A percentile compares a stretch with the other conserved stretches of the same genome.
phyloP scores from a whole-genome alignment of 2,329 filamentous ascomycete species.

The Colletotrichum tropicicola region DNA sequence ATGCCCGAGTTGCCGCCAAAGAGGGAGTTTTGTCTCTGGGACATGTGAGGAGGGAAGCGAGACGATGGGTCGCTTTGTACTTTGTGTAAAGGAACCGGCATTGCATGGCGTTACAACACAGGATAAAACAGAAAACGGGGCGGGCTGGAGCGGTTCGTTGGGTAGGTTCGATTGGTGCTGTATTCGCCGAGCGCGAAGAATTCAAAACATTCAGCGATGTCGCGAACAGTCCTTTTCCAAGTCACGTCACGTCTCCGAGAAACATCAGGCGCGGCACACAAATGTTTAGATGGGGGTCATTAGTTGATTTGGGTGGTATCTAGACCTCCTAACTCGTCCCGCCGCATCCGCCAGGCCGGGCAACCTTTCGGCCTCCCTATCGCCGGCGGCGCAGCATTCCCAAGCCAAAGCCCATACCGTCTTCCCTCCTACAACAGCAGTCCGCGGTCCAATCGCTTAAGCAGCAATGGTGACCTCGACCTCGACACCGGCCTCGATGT shows the following conservation, averaged over 20 bases:
- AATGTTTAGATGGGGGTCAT: slow-evolving; percentile 14
- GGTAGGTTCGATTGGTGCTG: too few species aligned
- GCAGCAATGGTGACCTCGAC: slow-evolving; percentile 93
- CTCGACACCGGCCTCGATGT: slow-evolving; percentile 93
- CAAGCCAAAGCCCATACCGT: slow-evolving; percentile 22
- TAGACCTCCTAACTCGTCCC: slow-evolving; percentile 28
- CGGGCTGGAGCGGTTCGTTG: neutral
- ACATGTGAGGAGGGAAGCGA: slow-evolving; percentile 62
- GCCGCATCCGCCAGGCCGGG: neutral
- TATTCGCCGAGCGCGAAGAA: too few species aligned
- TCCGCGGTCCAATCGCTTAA: slow-evolving; percentile 52
- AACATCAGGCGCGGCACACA: neutral
- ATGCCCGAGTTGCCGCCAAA: slow-evolving; percentile 84
- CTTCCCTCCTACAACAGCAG: slow-evolving; percentile 14
- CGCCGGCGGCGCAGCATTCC: neutral
- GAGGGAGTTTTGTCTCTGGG: slow-evolving; percentile 78
- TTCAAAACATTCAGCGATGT: neutral
- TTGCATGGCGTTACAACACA: slow-evolving; percentile 22
- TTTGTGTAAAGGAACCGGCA: slow-evolving; percentile 11
- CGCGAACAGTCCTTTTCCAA: too few species aligned
- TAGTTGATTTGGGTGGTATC: slow-evolving; percentile 27
- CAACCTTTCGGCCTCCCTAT: slow-evolving; percentile 9
- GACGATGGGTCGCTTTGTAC: neutral
- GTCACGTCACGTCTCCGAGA: too few species aligned
- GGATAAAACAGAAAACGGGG: neutral